Evolutionary conservation across 768 basidiomycete genomes (phyloP), one percentile per base, ranked within the genome.

Genomic region (Psilocybe tampanensis): DNA sequence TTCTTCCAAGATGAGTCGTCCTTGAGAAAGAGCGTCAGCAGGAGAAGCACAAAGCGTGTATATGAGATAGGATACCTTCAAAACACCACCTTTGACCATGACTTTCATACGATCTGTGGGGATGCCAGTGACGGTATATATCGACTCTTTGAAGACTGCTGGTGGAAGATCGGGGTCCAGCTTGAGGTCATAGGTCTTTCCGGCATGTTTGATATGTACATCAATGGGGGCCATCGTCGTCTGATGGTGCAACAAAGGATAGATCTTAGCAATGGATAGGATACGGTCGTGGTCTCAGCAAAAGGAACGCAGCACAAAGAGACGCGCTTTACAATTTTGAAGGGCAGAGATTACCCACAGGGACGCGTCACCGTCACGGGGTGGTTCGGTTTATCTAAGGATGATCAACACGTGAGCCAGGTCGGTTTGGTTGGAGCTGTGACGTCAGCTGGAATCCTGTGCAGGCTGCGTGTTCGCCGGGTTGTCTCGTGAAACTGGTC

Each of bases 21-120:
- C 92, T 95, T 58, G 9, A 53, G 29, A 8, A 29, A 36, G 7
- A 48, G 26, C 29, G 9, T 9, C 15, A 32, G 24, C 6, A 51
- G 22, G 21, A n/a, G 24, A 34, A 43, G 17, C 18, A 15, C 42
- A 19, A 45, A 26, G 21, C 21, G 29, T 8, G n/a, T 6, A 29
- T n/a, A 48, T 32, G 29, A 32, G 47, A 32, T n/a, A 2, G 26
- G 26, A 15, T 66, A 92, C 94, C 84, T 95, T 96, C 65, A 97
- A 82, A 53, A 94, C 80, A 34, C 90, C 91, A 52, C 91, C 91
- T 70, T 97, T 98, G 70, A 95, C 82, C 90, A 97, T 95, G 61
- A 98, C 89, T 75, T 98, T 99, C 93, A 97, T 95, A 47, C 95
- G 82, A 68, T 96, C 94, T 33, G 85, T 72, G 2, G 92, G 94